phyloP scores from a whole-genome alignment of 2,329 filamentous ascomycete species.

The Xylaria sp. region DNA sequence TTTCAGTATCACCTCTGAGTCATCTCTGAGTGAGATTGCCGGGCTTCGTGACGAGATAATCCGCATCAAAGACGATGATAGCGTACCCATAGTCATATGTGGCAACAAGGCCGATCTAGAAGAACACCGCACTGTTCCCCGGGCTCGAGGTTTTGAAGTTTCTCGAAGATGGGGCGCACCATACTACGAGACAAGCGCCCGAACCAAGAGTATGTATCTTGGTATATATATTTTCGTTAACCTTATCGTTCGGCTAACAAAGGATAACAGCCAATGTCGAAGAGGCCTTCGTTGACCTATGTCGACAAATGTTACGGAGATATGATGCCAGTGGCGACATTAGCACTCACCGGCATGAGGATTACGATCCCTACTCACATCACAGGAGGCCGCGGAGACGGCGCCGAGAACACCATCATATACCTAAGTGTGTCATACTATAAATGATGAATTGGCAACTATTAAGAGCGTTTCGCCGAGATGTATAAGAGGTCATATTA shows the following conservation, averaged over 20 bases:
- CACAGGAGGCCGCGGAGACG: slow-evolving; percentile 50
- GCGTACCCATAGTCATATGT: slow-evolving; percentile 87
- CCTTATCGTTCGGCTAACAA: slow-evolving; percentile 17
- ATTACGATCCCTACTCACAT: slow-evolving; percentile 53
- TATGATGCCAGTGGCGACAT: slow-evolving; percentile 63
- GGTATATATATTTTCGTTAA: not conserved
- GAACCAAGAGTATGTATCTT: slow-evolving; percentile 70
- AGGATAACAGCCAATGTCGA: slow-evolving; percentile 77
- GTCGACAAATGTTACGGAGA: slow-evolving; percentile 82
- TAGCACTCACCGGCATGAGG: slow-evolving; percentile 55
- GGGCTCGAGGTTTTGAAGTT: slow-evolving; percentile 82
- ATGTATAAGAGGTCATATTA: not conserved
- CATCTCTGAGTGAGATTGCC: slow-evolving; percentile 83
- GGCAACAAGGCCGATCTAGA: slow-evolving; percentile 93
- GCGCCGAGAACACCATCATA: slow-evolving; percentile 49
- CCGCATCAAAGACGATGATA: slow-evolving; percentile 89
- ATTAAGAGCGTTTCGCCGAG: not conserved
- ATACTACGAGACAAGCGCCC: slow-evolving; percentile 90
- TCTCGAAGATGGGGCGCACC: slow-evolving; percentile 90
- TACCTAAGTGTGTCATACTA: slow-evolving; percentile 58
- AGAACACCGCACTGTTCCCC: slow-evolving; percentile 82
- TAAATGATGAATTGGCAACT: slow-evolving; percentile 44
- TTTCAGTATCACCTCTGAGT: slow-evolving; percentile 88
- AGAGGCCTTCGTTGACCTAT: slow-evolving; percentile 87
- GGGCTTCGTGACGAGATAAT: slow-evolving; percentile 89